phyloP scores from a whole-genome alignment of 345 rosid genomes.

The Dimocarpus longan region DNA sequence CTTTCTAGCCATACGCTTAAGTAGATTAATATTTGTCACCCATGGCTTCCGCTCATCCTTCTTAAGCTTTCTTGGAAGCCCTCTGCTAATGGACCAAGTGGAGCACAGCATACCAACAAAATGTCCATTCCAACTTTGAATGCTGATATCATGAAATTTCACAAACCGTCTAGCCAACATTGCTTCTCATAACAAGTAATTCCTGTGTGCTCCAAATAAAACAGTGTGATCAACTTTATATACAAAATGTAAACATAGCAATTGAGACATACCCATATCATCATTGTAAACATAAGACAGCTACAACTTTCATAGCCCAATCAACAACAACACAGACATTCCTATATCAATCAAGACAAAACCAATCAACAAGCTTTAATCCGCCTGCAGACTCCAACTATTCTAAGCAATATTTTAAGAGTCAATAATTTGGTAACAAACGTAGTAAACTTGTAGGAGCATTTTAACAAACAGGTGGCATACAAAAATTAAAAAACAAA shows the following conservation, averaged over 20 bases:
- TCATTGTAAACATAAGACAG: background rate
- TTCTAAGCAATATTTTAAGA: background rate
- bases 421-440: background rate
- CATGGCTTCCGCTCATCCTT: constrained; percentile 49
- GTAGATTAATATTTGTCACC: constrained; percentile 48
- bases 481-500: background rate
- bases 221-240: background rate
- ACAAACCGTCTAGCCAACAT: constrained; percentile 28
- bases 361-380: constrained; percentile 2
- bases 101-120: constrained; percentile 18
- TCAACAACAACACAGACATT: background rate
- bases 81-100: constrained; percentile 18
- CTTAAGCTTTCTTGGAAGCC: constrained; percentile 41
- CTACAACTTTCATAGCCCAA: background rate
- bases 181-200: background rate
- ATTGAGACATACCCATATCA: too few relatives aligned
- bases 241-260: too few relatives aligned
- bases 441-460: background rate
- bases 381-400: background rate
- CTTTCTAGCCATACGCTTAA: constrained; percentile 42
- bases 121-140: constrained; percentile 10
- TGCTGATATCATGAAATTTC: background rate
- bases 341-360: background rate
- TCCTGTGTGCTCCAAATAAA: background rate
- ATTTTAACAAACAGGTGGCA: constrained; percentile 13